A percentile compares a stretch with the other conserved stretches of the same genome.
Evolutionary conservation across 306 rosid species (phyloP).

Genomic region (Clitoria ternatea): DNA sequence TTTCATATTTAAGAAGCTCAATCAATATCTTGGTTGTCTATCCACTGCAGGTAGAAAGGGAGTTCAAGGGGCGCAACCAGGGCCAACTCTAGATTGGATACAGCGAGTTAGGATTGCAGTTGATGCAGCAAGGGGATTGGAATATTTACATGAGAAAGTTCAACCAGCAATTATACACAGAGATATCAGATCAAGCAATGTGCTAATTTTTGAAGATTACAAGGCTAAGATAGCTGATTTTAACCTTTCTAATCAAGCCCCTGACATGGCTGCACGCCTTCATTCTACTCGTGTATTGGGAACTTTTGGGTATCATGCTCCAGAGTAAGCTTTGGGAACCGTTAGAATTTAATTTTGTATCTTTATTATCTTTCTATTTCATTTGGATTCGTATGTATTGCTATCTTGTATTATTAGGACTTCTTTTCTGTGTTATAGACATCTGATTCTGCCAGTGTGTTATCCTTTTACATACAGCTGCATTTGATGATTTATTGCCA

Average conservation of each 20-base stretch:
- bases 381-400: not conserved
- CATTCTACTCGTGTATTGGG: slow-evolving; percentile 75
- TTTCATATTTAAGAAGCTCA: not conserved
- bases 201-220: slow-evolving; percentile 69
- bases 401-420: not conserved
- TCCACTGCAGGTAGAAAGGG: slow-evolving; percentile 60
- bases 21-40: slow-evolving; percentile 7
- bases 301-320: slow-evolving; percentile 81
- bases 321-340: slow-evolving; percentile 46
- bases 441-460: not conserved
- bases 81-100: slow-evolving; percentile 71
- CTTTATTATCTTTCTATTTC: not conserved
- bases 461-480: slow-evolving; percentile 1
- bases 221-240: slow-evolving; percentile 71
- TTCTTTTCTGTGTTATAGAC: not conserved
- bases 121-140: slow-evolving; percentile 67
- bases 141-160: slow-evolving; percentile 69
- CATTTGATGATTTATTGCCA: not conserved
- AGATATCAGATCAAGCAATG: slow-evolving; percentile 75
- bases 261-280: slow-evolving; percentile 83
- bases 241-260: slow-evolving; percentile 76
- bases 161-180: slow-evolving; percentile 65
- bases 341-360: not conserved
- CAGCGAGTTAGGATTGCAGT: slow-evolving; percentile 73
- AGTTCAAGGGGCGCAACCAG: slow-evolving; percentile 80